Evolutionary conservation across 225 moss, liverwort and hornwort genomes (phyloP).

Genomic region (Pseudoscleropodium purum): DNA sequence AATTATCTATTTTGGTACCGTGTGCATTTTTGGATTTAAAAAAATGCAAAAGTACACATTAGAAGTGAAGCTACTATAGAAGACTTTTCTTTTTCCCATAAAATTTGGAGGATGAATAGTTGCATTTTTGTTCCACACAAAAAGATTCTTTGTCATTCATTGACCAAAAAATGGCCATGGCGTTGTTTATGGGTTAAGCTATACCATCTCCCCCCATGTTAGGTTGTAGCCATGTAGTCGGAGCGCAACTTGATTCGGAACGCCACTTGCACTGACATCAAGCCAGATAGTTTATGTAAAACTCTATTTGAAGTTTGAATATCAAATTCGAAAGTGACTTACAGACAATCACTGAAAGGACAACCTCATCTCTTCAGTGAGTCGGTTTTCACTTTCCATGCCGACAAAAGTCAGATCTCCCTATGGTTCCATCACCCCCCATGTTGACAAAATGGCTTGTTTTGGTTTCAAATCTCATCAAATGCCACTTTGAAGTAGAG

Average conservation of each 20-base stretch:
- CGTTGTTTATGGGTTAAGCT: too few relatives aligned
- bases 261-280: background rate
- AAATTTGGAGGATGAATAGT: too few relatives aligned
- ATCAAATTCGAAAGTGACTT: background rate
- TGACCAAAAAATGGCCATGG: too few relatives aligned
- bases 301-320: background rate
- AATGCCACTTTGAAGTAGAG: background rate
- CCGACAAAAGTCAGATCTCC: background rate
- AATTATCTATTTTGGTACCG: too few relatives aligned
- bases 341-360: background rate
- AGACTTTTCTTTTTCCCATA: too few relatives aligned
- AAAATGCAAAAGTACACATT: too few relatives aligned
- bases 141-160: too few relatives aligned
- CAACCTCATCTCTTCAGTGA: background rate
- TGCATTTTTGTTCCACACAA: too few relatives aligned
- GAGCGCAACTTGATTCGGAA: background rate
- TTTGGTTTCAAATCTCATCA: background rate
- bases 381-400: background rate
- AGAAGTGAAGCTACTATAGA: too few relatives aligned
- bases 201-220: background rate
- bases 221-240: background rate
- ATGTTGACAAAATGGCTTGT: background rate
- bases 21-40: too few relatives aligned
- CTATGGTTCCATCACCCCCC: background rate
- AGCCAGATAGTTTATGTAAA: background rate